Evolutionary conservation across 495 filamentous ascomycete genomes (phyloP), one percentile per base, ranked within the genome.

Genomic region (Clavariopsis aquatica): DNA sequence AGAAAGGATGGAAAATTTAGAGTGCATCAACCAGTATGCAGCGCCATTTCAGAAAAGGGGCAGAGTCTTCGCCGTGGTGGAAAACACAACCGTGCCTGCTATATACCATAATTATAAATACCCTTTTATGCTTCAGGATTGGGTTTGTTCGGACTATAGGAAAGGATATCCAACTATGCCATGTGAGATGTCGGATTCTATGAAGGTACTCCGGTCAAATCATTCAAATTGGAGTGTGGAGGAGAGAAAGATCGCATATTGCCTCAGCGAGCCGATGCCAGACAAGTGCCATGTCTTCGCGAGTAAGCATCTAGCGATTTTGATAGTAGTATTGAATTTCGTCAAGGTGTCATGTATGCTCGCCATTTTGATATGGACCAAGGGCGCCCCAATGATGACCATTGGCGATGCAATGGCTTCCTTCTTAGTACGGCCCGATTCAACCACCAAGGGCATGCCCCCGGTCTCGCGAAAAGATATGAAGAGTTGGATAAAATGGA

Each of bases 401-500:
- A 15, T 52, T 52, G 49, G 49, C 9, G 49, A 52, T 15, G 49
- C 49, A 2, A 26, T 52, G 5, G 23, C 49, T 23, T 52, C 49
- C 15, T 52, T 52, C 49, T 7, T 52, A 6, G 19, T 24, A 23
- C 19, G 26, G 8, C 23, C 49, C 7, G 49, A 52, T 26, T 6
- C 4, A 5, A 3, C 10, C 12, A 52, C 49, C 6, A 15, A 2
- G 15, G 20, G 27, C 15, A 52, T 52, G 49, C 27, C 19, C 27
- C 20, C 27, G 20, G 49, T 52, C 8, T 52, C 49, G 8, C 49
- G 27, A 15, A 27, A 22, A 15, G 49, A 52, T 6, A 26, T 49
- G 17, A 8, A 6, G 45, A 19, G n/a, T 6, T 8, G 8, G n/a
- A 6, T 15, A 15, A 19, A 15, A 6, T 7, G 6, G 8, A 19